phyloP scores from a whole-genome alignment of 495 filamentous ascomycete genomes.

The Amniculicola lignicola region DNA sequence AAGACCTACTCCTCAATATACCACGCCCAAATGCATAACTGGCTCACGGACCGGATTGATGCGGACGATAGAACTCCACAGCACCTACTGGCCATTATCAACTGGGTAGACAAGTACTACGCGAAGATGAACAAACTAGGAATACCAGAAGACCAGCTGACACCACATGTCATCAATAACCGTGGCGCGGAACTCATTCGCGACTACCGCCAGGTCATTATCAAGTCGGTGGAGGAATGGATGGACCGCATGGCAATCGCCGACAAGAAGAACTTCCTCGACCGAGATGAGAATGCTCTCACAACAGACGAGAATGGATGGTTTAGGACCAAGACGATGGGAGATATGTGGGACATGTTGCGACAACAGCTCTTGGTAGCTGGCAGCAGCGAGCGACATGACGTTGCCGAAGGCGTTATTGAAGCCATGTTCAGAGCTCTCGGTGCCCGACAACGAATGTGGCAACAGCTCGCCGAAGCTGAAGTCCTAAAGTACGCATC shows the following conservation, averaged over 20 bases:
- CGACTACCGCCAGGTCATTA: constrained; percentile 91
- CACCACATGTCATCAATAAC: constrained; percentile 81
- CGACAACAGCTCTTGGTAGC: constrained; percentile 83
- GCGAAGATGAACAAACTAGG: constrained; percentile 91
- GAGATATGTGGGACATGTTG: constrained; percentile 97
- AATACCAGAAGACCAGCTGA: constrained; percentile 58
- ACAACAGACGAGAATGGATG: constrained; percentile 82
- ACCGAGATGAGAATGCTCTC: constrained; percentile 71
- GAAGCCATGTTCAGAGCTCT: constrained; percentile 90
- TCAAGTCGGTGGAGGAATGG: constrained; percentile 94
- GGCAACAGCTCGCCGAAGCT: constrained; percentile 85
- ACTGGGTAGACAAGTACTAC: constrained; percentile 95
- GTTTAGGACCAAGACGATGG: constrained; percentile 83
- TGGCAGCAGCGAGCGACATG: constrained; percentile 71
- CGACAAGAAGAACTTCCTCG: constrained; percentile 74
- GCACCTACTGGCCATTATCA: constrained; percentile 83
- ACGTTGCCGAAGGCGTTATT: constrained; percentile 88
- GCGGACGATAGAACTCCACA: constrained; percentile 64
- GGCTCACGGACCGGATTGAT: constrained; percentile 74
- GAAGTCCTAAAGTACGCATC: constrained; percentile 69
- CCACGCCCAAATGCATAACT: constrained; percentile 91
- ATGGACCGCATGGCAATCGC: constrained; percentile 83
- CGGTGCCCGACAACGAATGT: constrained; percentile 71
- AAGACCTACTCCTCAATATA: constrained; percentile 85
- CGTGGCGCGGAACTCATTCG: constrained; percentile 83